Evolutionary conservation across 768 basidiomycete species (phyloP), one percentile per base, ranked within the genome.

Genomic region (Neoboletus subvelutipes): DNA sequence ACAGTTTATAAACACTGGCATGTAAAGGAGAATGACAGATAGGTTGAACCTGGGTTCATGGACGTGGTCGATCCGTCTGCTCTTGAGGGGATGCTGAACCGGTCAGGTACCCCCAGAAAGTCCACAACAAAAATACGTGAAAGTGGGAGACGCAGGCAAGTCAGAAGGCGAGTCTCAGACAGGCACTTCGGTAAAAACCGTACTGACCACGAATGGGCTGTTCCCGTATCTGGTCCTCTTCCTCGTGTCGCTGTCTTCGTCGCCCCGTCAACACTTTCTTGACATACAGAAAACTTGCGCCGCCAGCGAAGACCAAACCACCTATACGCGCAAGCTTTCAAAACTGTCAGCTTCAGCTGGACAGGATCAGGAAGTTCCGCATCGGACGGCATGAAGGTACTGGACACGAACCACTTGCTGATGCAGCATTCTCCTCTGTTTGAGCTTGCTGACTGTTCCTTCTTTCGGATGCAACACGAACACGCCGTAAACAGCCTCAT

Each of bases 211-310:
- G 45, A 24, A 29, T 22, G n/a, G 29, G 20, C 10, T 49, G 61
- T 50, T 63, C 69, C 22, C 40, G 56, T 29, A 55, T 5, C 33
- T 36, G 64, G 49, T 62, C 63, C 31, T 60, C 55, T 22, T 71
- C 55, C 12, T 62, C 61, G 52, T 60, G 53, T 12, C 33, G 63
- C 29, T 53, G 70, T 49, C 63, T 59, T 49, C 71, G 63, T 37
- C 72, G 67, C 13, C 65, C 58, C 7, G 43, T 59, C 60, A 72
- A 55, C 26, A 71, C 52, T 17, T 56, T 71, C 51, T 72, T 72
- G 52, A 69, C 71, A 26, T 67, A 71, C 39, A 72, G 47, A 55
- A 72, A 72, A 43, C 71, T 64, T 0, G 59, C 68, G 17, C 71
- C 71, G 11, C 64, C 71, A 4, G 60, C 61, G 29, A 72, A 56